Evolutionary conservation across 441 rosid genomes (phyloP).

Genomic region (Euphorbia celastroides): DNA sequence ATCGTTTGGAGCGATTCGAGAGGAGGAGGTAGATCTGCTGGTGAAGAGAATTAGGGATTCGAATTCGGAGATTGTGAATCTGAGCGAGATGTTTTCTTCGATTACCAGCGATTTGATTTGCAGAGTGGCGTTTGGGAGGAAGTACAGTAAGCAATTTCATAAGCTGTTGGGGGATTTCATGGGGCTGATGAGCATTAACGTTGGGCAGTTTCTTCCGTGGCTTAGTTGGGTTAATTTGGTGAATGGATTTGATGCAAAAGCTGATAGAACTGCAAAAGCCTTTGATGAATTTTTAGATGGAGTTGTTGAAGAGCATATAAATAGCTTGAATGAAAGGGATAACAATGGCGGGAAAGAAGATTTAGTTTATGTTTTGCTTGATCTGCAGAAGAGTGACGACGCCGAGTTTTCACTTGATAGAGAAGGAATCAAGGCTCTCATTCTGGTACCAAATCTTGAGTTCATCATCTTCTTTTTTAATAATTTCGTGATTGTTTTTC

Average conservation of each 20-base stretch:
- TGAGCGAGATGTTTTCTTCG: slow-evolving; percentile 22
- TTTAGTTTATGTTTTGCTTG: slow-evolving; percentile 33
- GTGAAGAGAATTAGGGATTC: slow-evolving; percentile 12
- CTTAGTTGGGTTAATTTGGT: slow-evolving; percentile 37
- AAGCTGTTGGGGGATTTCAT: slow-evolving; percentile 37
- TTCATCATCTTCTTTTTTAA: neutral
- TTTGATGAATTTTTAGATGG: slow-evolving; percentile 41
- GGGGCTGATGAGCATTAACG: slow-evolving; percentile 30
- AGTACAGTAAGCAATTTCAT: slow-evolving; percentile 31
- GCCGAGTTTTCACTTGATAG: slow-evolving; percentile 19
- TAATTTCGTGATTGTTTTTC: neutral
- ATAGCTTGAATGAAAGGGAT: neutral
- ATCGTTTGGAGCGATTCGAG: slow-evolving; percentile 27
- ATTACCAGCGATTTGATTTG: slow-evolving; percentile 26
- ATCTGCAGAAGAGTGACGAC: slow-evolving; percentile 21
- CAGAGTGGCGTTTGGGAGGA: slow-evolving; percentile 30
- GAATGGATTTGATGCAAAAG: slow-evolving; percentile 39
- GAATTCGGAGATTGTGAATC: slow-evolving; percentile 12
- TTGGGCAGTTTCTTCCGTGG: slow-evolving; percentile 49
- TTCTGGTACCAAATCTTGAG: too few relatives aligned
- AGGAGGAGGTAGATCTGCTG: slow-evolving; percentile 26
- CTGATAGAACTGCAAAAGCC: slow-evolving; percentile 26
- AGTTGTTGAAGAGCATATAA: slow-evolving; percentile 35
- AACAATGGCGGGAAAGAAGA: slow-evolving; percentile 6
- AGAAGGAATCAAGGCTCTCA: slow-evolving; percentile 12